Evolutionary conservation across 139 green algal genomes (phyloP).

Genomic region (Auxenochlorella pyrenoidosa): DNA sequence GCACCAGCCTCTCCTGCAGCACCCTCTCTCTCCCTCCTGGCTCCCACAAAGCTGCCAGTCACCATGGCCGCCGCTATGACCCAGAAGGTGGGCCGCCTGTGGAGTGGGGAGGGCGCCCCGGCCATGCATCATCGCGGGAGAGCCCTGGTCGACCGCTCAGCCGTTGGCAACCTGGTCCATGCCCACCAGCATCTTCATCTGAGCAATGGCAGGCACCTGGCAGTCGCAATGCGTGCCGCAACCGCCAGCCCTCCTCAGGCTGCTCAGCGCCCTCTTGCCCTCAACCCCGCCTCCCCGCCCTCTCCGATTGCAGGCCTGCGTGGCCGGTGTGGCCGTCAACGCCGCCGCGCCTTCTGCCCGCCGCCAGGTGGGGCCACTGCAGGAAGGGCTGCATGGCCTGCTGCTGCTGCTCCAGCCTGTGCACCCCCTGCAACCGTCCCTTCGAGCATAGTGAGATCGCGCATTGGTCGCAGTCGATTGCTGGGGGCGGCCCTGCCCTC

Average conservation of each 20-base stretch:
- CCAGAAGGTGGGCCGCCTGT: not conserved
- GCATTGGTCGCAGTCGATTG: not conserved
- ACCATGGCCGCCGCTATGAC: slow-evolving; percentile 16
- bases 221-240: no score
- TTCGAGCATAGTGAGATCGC: not conserved
- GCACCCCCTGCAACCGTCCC: not conserved
- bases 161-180: no score
- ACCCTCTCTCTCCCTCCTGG: not conserved
- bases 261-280: no score
- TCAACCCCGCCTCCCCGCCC: not conserved
- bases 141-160: no score
- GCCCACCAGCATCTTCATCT: no score
- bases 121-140: not conserved
- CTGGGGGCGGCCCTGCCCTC: not conserved
- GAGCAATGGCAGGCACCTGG: no score
- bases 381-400: not conserved
- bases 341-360: not conserved
- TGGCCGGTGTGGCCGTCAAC: slow-evolving; percentile 15
- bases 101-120: not conserved
- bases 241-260: no score
- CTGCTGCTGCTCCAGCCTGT: not conserved
- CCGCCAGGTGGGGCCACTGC: not conserved
- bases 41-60: not conserved
- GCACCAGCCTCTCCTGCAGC: not conserved
- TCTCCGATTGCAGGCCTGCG: not conserved